phyloP scores from a whole-genome alignment of 768 basidiomycete species.

The Russula brevipes region DNA sequence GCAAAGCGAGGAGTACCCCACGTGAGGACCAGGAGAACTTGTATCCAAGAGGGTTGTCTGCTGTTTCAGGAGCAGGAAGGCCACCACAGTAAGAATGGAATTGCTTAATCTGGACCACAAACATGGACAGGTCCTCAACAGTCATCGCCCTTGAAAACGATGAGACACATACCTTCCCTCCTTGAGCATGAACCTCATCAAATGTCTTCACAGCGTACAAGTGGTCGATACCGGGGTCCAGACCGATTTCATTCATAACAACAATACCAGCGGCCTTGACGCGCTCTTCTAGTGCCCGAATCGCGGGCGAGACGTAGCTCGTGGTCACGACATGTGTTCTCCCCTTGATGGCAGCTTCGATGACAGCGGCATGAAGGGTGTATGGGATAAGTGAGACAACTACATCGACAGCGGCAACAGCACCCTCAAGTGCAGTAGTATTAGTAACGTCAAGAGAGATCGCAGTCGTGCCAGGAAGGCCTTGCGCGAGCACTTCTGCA shows the following conservation, averaged over 20 bases:
- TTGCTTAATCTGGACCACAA: slow-evolving; percentile 58
- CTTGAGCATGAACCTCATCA: slow-evolving; percentile 86
- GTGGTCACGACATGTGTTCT: slow-evolving; percentile 96
- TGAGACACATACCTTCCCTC: slow-evolving; percentile 67
- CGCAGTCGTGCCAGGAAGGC: slow-evolving; percentile 64
- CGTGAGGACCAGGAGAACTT: slow-evolving; percentile 99
- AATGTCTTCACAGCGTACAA: slow-evolving; percentile 93
- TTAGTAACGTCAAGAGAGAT: slow-evolving; percentile 79
- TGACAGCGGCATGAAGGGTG: slow-evolving; percentile 82
- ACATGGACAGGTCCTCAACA: slow-evolving; percentile 1
- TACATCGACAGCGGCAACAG: slow-evolving; percentile 81
- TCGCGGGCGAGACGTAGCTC: slow-evolving; percentile 87
- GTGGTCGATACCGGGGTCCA: slow-evolving; percentile 95
- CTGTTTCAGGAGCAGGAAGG: slow-evolving; percentile 85
- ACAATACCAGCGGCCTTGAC: slow-evolving; percentile 86
- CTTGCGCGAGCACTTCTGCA: slow-evolving; percentile 62
- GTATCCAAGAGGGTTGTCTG: slow-evolving; percentile 95
- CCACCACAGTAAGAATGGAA: slow-evolving; percentile 97
- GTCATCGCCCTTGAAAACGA: background rate
- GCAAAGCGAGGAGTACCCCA: slow-evolving; percentile 89
- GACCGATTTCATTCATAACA: slow-evolving; percentile 96
- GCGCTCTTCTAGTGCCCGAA: slow-evolving; percentile 78
- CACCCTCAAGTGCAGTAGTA: slow-evolving; percentile 65
- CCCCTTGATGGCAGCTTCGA: slow-evolving; percentile 82
- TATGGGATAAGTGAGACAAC: slow-evolving; percentile 98